Evolutionary conservation across 768 basidiomycete genomes (phyloP).

Genomic region (Hemileccinum rubropunctum): DNA sequence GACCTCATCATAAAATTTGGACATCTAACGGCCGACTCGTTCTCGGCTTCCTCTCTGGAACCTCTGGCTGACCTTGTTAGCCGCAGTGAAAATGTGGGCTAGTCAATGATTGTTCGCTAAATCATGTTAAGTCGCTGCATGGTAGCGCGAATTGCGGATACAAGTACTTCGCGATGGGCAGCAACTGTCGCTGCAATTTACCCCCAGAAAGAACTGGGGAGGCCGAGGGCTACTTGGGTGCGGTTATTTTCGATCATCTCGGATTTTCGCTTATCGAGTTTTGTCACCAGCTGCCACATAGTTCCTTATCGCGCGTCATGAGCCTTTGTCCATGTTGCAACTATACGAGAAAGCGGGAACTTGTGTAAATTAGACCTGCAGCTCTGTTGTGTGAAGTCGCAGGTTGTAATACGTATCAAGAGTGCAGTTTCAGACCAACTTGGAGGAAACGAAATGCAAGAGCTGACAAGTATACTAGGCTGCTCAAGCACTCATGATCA

Average conservation of each 20-base stretch:
- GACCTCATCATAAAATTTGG: constrained; percentile 80
- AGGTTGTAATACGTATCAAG: neutral
- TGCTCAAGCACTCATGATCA: no score
- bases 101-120: neutral
- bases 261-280: constrained; percentile 4
- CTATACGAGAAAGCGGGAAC: neutral
- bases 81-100: constrained; percentile 73
- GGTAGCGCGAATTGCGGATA: constrained; percentile 57
- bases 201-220: constrained; percentile 78
- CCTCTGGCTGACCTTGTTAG: constrained; percentile 72
- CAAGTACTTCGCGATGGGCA: constrained; percentile 52
- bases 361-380: neutral
- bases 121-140: constrained; percentile 1
- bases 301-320: constrained; percentile 42
- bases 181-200: constrained; percentile 51
- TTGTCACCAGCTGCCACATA: constrained; percentile 53
- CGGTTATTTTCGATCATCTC: constrained; percentile 18
- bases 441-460: no score
- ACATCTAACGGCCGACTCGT: constrained; percentile 50
- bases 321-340: neutral
- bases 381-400: neutral
- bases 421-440: no score
- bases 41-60: constrained; percentile 54
- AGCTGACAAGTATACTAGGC: neutral
- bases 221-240: constrained; percentile 85